phyloP scores from a whole-genome alignment of 768 basidiomycete genomes.

The Termitomyces sp. region DNA sequence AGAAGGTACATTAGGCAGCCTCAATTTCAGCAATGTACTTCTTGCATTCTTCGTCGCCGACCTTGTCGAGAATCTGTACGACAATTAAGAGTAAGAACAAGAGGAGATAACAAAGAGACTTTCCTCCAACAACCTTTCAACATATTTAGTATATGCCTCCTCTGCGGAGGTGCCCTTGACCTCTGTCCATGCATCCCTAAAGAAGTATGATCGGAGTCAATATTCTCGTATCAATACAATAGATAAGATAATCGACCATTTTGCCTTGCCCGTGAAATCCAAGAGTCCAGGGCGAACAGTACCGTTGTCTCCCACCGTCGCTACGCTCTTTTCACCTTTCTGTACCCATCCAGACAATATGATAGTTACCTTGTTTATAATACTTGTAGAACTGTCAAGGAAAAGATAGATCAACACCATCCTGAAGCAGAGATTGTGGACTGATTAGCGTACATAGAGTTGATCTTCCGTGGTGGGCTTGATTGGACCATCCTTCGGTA shows the following conservation, averaged over 20 bases:
- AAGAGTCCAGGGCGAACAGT: conserved; percentile 64
- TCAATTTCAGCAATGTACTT: conserved; percentile 56
- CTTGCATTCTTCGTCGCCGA: conserved; percentile 46
- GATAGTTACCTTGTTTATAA: conserved; percentile 79
- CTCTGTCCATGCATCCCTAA: conserved; percentile 82
- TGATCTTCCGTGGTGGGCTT: conserved; percentile 68
- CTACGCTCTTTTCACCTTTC: conserved; percentile 27
- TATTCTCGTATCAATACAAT: background rate
- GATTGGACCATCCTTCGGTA: conserved; percentile 79
- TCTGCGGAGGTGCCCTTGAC: conserved; percentile 71
- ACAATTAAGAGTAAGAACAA: background rate
- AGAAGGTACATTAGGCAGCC: conserved; percentile 28
- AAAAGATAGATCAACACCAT: conserved; percentile 5
- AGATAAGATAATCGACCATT: conserved; percentile 54
- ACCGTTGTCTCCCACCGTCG: conserved; percentile 68
- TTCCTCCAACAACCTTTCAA: conserved; percentile 68
- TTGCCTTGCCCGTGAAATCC: conserved; percentile 84
- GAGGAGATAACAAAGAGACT: conserved; percentile 9
- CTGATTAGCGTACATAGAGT: conserved; percentile 59
- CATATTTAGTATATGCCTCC: conserved; percentile 68
- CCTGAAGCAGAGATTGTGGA: conserved; percentile 8
- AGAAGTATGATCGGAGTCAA: background rate
- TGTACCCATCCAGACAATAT: background rate
- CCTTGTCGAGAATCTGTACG: conserved; percentile 49
- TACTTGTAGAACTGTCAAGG: conserved; percentile 78